Evolutionary conservation across 768 basidiomycete genomes (phyloP), one percentile per base, ranked within the genome.

Genomic region (Kwoniella bestiolae): DNA sequence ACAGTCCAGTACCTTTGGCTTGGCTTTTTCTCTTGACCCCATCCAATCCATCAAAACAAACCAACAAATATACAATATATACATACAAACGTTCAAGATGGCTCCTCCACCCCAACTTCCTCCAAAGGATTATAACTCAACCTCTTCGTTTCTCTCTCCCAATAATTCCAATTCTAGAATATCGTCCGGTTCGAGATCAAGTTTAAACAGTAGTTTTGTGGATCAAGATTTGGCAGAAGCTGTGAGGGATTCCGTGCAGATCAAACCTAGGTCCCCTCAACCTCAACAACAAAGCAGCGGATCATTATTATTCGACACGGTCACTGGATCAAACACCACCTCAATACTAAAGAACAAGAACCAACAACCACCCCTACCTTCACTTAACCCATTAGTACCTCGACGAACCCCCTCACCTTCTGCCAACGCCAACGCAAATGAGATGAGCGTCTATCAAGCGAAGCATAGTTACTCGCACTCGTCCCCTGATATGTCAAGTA

Each of bases 191-290:
- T 60, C 44, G 1, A 51, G 26, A 46, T 47, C 59, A 49, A 47
- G 56, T 45, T 3, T 41, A 23, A 50, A 32, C 11, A 50, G 46
- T n/a, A 60, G 26, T 31, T 51, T 60, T 49, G 55, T 60, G 50
- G 55, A 64, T 50, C 51, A 38, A 14, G 70, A 71, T 58, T 46
- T 71, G 9, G 70, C 70, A 21, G 63, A 60, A 12, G 70, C 70
- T 28, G 63, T 71, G 16, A 45, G 70, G 23, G 66, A 71, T 62
- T 67, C 70, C 3, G 70, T 71, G 5, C 65, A 66, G 25, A 71
- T 71, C 49, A 57, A 60, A 16, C 31, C 52, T 34, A 56, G 45
- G 38, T 26, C 59, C n/a, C 45, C 57, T 31, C 25, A 21, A 47
- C 29, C 53, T n/a, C 31, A n/a, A 41, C 52, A 59, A 11, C 63